These are phyloP conservation scores for Exserohilum turcica DNA, from an alignment of 2,329 filamentous ascomycete genomes.

Conservation along the genomic window DNA sequence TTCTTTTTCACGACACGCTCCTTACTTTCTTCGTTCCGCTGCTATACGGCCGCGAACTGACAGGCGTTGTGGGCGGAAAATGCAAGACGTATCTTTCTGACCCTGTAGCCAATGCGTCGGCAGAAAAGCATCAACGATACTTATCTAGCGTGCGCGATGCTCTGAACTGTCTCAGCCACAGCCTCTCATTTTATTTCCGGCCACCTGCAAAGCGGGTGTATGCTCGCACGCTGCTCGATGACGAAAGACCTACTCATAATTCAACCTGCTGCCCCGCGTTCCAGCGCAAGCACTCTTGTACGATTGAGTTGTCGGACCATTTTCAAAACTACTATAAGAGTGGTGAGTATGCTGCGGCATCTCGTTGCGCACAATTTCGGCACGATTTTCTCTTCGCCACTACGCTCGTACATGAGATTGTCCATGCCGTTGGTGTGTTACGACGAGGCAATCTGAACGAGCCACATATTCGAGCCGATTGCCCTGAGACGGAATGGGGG, in stretches of 20 bases:
- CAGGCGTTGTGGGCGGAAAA: background rate
- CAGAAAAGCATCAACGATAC: slow-evolving; percentile 14
- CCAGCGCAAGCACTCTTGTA: slow-evolving; percentile 14
- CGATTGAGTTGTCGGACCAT: slow-evolving; percentile 31
- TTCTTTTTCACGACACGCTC: slow-evolving; percentile 34
- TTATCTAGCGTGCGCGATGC: slow-evolving; percentile 28
- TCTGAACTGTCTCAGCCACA: slow-evolving; percentile 35
- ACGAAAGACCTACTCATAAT: slow-evolving; percentile 9
- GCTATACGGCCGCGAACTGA: slow-evolving; percentile 31
- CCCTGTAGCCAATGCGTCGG: slow-evolving; percentile 18
- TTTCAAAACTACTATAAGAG: slow-evolving; percentile 26
- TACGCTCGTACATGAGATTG: slow-evolving; percentile 42
- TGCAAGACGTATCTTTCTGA: slow-evolving; percentile 31
- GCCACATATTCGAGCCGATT: slow-evolving; percentile 30
- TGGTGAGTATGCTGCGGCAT: slow-evolving; percentile 27
- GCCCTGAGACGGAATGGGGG: slow-evolving; percentile 40
- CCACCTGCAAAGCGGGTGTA: slow-evolving; percentile 22
- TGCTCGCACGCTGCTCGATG: slow-evolving; percentile 25
- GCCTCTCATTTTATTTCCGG: slow-evolving; percentile 27
- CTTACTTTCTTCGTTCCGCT: slow-evolving; percentile 41
- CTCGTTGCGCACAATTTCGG: slow-evolving; percentile 37
- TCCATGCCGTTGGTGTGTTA: slow-evolving; percentile 44
- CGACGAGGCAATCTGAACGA: slow-evolving; percentile 35
- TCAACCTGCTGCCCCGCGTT: slow-evolving; percentile 21
- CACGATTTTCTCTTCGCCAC: slow-evolving; percentile 43